Conservation (phyloP, 257 asterid genomes). For the Petrea volubilis region DNA sequence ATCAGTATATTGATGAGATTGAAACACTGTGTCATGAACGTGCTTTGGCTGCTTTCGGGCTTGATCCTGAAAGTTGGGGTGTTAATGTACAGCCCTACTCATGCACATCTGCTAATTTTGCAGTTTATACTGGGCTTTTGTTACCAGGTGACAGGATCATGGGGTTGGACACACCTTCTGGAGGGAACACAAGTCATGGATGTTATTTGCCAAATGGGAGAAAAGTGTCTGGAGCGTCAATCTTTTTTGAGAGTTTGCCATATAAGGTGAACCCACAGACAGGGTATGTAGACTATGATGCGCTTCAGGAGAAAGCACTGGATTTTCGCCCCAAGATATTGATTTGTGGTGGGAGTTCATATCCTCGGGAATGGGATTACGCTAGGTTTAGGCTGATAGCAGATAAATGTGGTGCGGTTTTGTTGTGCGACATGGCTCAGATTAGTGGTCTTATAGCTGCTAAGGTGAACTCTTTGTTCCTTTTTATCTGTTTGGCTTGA, state of each 20-base stretch:
- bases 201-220: slow-evolving; percentile 91
- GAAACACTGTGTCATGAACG: slow-evolving; percentile 81
- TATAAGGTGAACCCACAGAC: slow-evolving; percentile 93
- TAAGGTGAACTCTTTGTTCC: slow-evolving; percentile 51
- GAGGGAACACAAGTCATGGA: slow-evolving; percentile 98
- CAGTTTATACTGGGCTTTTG: slow-evolving; percentile 88
- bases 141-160: slow-evolving; percentile 95
- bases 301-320: slow-evolving; percentile 94
- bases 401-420: slow-evolving; percentile 84
- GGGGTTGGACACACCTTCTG: slow-evolving; percentile 98
- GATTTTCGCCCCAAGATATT: slow-evolving; percentile 97
- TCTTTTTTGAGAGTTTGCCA: slow-evolving; percentile 87
- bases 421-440: slow-evolving; percentile 99
- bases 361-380: slow-evolving; percentile 92
- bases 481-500: neutral
- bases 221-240: slow-evolving; percentile 94
- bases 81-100: slow-evolving; percentile 98
- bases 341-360: slow-evolving; percentile 92
- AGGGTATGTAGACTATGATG: slow-evolving; percentile 84
- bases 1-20: slow-evolving; percentile 93
- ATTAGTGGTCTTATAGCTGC: slow-evolving; percentile 98
- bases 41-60: slow-evolving; percentile 85
- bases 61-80: slow-evolving; percentile 88
- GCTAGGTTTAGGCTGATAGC: slow-evolving; percentile 74
- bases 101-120: slow-evolving; percentile 94